Evolutionary conservation across 2,329 filamentous ascomycete genomes (phyloP).

Genomic region (Scytalidium sp.): DNA sequence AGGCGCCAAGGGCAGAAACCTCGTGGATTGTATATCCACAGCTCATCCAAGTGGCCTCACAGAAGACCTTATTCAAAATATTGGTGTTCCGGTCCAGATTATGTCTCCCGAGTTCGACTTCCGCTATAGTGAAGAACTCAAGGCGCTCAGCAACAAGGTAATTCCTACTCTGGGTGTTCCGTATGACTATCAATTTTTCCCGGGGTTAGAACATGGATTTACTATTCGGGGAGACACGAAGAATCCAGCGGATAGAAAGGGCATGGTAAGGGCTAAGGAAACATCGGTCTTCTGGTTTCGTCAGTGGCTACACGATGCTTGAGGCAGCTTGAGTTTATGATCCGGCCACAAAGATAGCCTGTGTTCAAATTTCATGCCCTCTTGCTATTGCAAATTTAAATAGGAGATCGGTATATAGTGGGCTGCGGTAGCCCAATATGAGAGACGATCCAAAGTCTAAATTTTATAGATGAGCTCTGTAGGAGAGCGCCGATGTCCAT

Average conservation of each 20-base stretch:
- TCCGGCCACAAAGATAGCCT: no score
- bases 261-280: slow-evolving; percentile 4
- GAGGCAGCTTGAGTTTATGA: no score
- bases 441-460: no score
- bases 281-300: slow-evolving; percentile 3
- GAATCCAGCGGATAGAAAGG: neutral
- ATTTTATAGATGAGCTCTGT: no score
- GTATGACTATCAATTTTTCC: slow-evolving; percentile 7
- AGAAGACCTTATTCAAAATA: slow-evolving; percentile 18
- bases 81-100: slow-evolving; percentile 8
- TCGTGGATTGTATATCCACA: slow-evolving; percentile 7
- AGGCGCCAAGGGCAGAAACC: slow-evolving; percentile 2
- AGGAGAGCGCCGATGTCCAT: no score
- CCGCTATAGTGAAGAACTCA: slow-evolving; percentile 6
- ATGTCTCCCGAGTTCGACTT: slow-evolving; percentile 9
- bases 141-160: slow-evolving; percentile 5
- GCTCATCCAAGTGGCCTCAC: no score
- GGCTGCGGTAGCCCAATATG: no score
- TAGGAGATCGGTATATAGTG: no score
- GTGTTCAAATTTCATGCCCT: no score
- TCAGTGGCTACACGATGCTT: slow-evolving; percentile 1
- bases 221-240: slow-evolving; percentile 1
- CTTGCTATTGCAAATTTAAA: no score
- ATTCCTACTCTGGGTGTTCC: slow-evolving; percentile 5
- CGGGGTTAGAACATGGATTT: slow-evolving; percentile 6